Percentiles rank a stretch among this genome's conserved stretches.
These are phyloP conservation scores for Eucalyptus regnans DNA, from an alignment of 345 rosid genomes.

Conservation along the genomic window DNA sequence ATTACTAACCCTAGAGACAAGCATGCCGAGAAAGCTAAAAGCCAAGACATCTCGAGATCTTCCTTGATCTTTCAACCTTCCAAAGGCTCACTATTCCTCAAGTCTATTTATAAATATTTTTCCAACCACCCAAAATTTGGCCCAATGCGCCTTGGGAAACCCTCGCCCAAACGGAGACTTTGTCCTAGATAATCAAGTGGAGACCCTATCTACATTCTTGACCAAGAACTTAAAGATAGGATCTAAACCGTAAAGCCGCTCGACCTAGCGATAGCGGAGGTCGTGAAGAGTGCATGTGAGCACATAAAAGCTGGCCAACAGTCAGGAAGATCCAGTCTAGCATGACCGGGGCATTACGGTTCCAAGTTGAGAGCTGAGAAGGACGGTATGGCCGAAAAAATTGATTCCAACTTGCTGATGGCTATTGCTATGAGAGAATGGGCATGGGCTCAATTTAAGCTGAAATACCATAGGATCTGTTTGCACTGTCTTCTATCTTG, in stretches of 20 bases:
- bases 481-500: not conserved
- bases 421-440: not conserved
- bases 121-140: no score
- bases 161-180: no score
- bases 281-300: not conserved
- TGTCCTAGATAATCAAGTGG: no score
- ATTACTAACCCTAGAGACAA: not conserved
- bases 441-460: no score
- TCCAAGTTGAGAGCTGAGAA: not conserved
- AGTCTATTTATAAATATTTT: no score
- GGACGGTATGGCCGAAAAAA: not conserved
- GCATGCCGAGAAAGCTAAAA: not conserved
- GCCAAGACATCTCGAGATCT: no score
- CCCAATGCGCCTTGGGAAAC: no score
- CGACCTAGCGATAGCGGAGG: fast-evolving
- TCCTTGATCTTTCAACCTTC: not conserved
- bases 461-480: not conserved
- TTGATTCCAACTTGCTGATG: not conserved
- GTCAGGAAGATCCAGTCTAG: not conserved
- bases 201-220: no score
- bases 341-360: not conserved
- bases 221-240: no score
- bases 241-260: not conserved
- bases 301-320: not conserved
- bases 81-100: not conserved